Base-by-base conservation (phyloP, 306 rosid genomes). In the Ammopiptanthus mongolicus region DNA sequence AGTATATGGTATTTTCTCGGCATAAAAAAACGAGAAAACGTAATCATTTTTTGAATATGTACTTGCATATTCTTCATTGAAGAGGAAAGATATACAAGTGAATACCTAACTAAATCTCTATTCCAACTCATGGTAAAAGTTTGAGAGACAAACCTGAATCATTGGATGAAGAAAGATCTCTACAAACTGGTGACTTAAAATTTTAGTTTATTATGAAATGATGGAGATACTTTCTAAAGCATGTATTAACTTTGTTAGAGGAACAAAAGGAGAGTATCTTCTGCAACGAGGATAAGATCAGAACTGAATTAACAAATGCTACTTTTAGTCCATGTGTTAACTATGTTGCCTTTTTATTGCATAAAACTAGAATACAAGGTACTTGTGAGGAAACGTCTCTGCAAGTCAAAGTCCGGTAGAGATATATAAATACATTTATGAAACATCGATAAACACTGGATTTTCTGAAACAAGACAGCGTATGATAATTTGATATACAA, bases 221-320 rank as follows among this genome's bases (percentile, higher is more conserved):
- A 25, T 25, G 28, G 28, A 25, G 28, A 25, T 25, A 25, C 28
- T 25, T 25, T 3, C 28, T 25, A 25, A 2, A 25, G 28, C 28
- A 3, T 25, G 28, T 25, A 25, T 25, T 25, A 25, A 1, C 28
- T 25, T 2, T 25, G 28, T 25, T 25, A 25, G 28, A 25, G 28
- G 28, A 25, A 2, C 25, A 23, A 23, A 23, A 23, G 25, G 25
- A 23, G 25, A 23, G 25, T 23, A 23, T 29, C 4, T 29, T 91
- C 91, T 22, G 94, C 94, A 66, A 80, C 71, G 65, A 91, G 64
- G 76, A 87, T 81, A 75, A 89, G 83, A 77, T 89, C 91, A 22
- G 87, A 86, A 73, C 91, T 89, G 84, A 50, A 42, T 69, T 25
- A 74, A 55, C 37, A 65, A 65, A 31, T 59, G 13, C 29, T 3